These are phyloP conservation scores for Dryas integrifolia DNA, from an alignment of 331 rosid genomes.

Conservation along the genomic window DNA sequence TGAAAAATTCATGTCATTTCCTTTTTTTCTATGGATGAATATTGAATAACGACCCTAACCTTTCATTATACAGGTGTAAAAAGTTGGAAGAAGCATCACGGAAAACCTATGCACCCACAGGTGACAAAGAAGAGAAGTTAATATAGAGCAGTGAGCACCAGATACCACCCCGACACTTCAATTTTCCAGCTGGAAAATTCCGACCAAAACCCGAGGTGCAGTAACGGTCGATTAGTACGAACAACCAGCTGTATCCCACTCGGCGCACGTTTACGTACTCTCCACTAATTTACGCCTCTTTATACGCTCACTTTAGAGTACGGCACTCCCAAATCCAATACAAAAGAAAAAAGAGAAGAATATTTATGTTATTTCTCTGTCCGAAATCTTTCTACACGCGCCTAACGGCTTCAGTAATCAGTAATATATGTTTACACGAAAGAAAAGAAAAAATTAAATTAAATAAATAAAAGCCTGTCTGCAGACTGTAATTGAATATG, in stretches of 20 bases:
- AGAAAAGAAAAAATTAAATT: background rate
- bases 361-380: background rate
- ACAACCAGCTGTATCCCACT: constrained; percentile 58
- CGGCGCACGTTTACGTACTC: background rate
- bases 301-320: constrained; percentile 8
- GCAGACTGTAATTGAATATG: background rate
- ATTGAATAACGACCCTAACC: background rate
- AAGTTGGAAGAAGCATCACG: background rate
- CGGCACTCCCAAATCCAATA: background rate
- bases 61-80: background rate
- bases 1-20: too few species aligned
- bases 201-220: constrained; percentile 34
- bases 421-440: background rate
- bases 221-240: constrained; percentile 44
- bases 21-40: background rate
- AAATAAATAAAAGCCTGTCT: background rate
- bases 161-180: constrained; percentile 1
- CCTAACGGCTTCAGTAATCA: too few species aligned
- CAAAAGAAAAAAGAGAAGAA: constrained; percentile 7
- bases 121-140: background rate
- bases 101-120: background rate
- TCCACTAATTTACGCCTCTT: background rate
- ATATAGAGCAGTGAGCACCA: background rate
- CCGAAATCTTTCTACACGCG: background rate
- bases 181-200: constrained; percentile 48